These are phyloP conservation scores for Yamadazyma taylorii DNA, from an alignment of 1,139 yeast species.

Conservation along the genomic window DNA sequence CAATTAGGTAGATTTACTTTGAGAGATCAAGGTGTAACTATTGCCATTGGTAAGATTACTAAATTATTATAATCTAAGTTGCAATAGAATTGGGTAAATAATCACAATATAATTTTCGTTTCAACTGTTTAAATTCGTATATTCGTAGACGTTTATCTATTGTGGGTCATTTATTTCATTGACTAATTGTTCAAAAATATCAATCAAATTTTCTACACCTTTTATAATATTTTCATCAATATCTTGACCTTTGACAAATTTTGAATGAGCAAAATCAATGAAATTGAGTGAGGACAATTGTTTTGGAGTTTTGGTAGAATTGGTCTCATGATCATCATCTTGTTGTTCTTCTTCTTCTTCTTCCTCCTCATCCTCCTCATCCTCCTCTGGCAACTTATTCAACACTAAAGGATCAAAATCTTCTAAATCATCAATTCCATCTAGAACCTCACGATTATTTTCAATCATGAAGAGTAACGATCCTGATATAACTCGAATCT, in stretches of 20 bases:
- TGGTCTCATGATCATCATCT: slow-evolving; percentile 15
- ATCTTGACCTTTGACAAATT: slow-evolving; percentile 60
- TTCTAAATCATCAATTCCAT: slow-evolving; percentile 17
- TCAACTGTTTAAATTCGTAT: too few species aligned
- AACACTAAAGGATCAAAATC: slow-evolving; percentile 36
- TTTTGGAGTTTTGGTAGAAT: too few species aligned
- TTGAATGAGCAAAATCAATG: slow-evolving; percentile 92
- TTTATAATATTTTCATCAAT: slow-evolving; percentile 66
- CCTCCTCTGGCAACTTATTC: slow-evolving; percentile 26
- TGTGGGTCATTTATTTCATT: too few species aligned
- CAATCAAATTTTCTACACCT: slow-evolving; percentile 65
- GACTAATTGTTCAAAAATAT: slow-evolving; percentile 33
- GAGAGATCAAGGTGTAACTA: slow-evolving; percentile 97
- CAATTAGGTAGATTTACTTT: slow-evolving; percentile 97
- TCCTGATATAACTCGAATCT: slow-evolving; percentile 69
- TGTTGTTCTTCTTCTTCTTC: slow-evolving; percentile 32
- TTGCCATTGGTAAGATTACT: slow-evolving; percentile 96
- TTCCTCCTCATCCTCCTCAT: slow-evolving; percentile 29
- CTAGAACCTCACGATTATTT: slow-evolving; percentile 57
- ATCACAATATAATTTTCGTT: too few species aligned
- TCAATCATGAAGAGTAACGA: slow-evolving; percentile 78
- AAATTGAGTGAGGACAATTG: slow-evolving; percentile 46
- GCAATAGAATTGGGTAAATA: slow-evolving; percentile 3
- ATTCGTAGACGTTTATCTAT: too few species aligned
- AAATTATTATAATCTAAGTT: slow-evolving; percentile 48